Evolutionary conservation across 306 rosid species (phyloP).

Genomic region (Cyamopsis tetragonoloba): DNA sequence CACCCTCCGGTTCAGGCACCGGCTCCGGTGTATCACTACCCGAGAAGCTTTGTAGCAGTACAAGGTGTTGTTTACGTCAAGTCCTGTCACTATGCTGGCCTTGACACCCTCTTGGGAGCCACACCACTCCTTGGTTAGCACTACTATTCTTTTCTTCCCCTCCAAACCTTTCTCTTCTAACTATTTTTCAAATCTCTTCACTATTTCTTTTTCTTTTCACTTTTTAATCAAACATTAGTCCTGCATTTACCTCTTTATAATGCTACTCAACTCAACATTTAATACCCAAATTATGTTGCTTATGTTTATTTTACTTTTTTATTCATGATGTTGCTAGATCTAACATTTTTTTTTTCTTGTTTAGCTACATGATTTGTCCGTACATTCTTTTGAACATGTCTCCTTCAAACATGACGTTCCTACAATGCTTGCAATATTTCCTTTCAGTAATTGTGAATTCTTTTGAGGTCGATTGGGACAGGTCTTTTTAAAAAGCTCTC

Average conservation of each 20-base stretch:
- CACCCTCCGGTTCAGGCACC: neutral
- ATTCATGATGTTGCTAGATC: neutral
- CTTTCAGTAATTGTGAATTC: too few relatives aligned
- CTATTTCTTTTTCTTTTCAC: neutral
- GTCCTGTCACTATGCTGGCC: slow-evolving; percentile 64
- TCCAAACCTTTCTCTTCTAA: neutral
- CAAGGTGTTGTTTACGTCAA: slow-evolving; percentile 88
- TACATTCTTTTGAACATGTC: too few relatives aligned
- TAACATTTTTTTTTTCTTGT: neutral
- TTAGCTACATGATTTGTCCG: too few relatives aligned
- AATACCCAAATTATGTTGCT: too few relatives aligned
- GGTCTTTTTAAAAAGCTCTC: too few relatives aligned
- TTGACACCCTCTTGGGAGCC: slow-evolving; percentile 61
- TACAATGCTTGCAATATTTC: too few relatives aligned
- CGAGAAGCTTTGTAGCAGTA: slow-evolving; percentile 62
- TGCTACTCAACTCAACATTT: neutral
- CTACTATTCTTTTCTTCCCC: too few relatives aligned
- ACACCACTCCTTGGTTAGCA: slow-evolving; percentile 49
- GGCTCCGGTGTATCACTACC: slow-evolving; percentile 12
- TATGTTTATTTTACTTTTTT: neutral
- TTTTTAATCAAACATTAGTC: too few relatives aligned
- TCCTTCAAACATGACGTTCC: too few relatives aligned
- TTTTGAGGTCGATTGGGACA: too few relatives aligned
- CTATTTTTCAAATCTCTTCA: neutral
- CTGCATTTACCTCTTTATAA: neutral